Conservation (phyloP, 2,329 filamentous ascomycete species). For the Orbilia quercus region DNA sequence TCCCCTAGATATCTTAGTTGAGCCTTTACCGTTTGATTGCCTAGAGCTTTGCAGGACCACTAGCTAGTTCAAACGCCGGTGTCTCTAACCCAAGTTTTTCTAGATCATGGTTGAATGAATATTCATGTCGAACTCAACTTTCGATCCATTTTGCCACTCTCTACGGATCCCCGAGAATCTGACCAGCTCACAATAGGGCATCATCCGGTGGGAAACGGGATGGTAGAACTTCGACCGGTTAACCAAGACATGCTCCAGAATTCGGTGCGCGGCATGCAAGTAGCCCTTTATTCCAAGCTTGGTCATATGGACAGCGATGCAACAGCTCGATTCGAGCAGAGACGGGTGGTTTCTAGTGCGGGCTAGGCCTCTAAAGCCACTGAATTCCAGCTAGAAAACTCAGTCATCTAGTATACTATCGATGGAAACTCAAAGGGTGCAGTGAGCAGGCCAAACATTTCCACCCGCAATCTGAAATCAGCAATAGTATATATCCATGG, state of each 20-base stretch:
- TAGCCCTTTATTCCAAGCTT: background rate
- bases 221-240: too few relatives aligned
- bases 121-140: too few relatives aligned
- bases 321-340: background rate
- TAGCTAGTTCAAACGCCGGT: too few relatives aligned
- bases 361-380: slow-evolving; percentile 1
- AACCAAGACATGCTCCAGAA: background rate
- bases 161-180: background rate
- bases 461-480: slow-evolving; percentile 1
- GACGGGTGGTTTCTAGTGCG: background rate
- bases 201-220: slow-evolving; percentile 8
- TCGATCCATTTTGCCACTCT: background rate
- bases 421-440: background rate
- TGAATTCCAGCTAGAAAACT: background rate
- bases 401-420: too few relatives aligned
- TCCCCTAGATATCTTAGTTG: too few relatives aligned
- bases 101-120: too few relatives aligned
- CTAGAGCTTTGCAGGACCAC: too few relatives aligned
- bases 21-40: too few relatives aligned
- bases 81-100: too few relatives aligned
- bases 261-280: background rate
- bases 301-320: background rate
- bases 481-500: too few relatives aligned
- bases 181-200: background rate
- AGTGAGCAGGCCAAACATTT: slow-evolving; percentile 1